Percentiles rank a stretch among this genome's conserved stretches.
Conservation (phyloP, 805 yeast genomes). For the Pichia membranifaciens region DNA sequence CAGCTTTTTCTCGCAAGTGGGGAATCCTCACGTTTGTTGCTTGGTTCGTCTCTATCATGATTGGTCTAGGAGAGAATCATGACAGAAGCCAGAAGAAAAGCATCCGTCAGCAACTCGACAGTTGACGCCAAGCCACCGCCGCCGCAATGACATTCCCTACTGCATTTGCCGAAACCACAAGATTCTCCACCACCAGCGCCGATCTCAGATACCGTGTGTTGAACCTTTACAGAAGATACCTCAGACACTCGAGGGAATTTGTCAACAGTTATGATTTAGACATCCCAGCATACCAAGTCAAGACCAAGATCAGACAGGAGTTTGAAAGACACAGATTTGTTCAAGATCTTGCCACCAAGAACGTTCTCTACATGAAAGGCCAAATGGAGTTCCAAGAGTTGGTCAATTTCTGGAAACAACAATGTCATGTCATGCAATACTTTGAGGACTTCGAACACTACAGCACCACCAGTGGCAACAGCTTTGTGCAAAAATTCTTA, state of each 20-base stretch:
- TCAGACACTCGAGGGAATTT: constrained; percentile 46
- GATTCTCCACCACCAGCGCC: constrained; percentile 51
- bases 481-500: constrained; percentile 68
- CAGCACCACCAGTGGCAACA: constrained; percentile 48
- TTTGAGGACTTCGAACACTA: constrained; percentile 62
- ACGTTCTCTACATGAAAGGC: constrained; percentile 71
- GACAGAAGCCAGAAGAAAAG: too few species aligned
- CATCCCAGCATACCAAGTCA: constrained; percentile 70
- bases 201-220: constrained; percentile 63
- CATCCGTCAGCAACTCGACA: too few species aligned
- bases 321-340: constrained; percentile 80
- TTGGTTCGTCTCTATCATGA: too few species aligned
- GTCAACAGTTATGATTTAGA: constrained; percentile 66
- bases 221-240: constrained; percentile 66
- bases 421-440: constrained; percentile 76
- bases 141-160: constrained; percentile 57
- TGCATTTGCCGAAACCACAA: constrained; percentile 78
- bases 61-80: too few species aligned
- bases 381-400: constrained; percentile 89
- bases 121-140: too few species aligned
- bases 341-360: constrained; percentile 55
- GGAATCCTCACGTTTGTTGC: too few species aligned
- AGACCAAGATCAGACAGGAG: constrained; percentile 83
- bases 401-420: constrained; percentile 86
- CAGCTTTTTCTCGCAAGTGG: too few species aligned